phyloP scores from a whole-genome alignment of 495 filamentous ascomycete species.

The Penicillium psychrofluorescens region DNA sequence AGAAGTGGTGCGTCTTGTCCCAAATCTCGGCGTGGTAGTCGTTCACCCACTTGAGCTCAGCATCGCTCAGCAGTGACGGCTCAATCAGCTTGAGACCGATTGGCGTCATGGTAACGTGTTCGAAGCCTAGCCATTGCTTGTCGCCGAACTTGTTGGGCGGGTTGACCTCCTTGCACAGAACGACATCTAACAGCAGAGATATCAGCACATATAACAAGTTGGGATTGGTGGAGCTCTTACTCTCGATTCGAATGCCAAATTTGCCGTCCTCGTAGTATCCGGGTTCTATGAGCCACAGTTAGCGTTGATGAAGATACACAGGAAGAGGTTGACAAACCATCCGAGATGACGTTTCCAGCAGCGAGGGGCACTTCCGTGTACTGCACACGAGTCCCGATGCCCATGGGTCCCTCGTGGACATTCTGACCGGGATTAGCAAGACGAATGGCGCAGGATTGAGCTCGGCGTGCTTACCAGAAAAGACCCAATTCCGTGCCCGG shows the following conservation, averaged over 20 bases:
- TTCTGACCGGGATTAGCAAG: slow-evolving; percentile 46
- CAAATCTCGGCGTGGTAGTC: slow-evolving; percentile 75
- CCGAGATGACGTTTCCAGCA: slow-evolving; percentile 87
- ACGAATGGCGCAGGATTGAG: background rate
- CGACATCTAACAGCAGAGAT: slow-evolving; percentile 44
- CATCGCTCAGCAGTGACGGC: slow-evolving; percentile 57
- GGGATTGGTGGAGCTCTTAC: slow-evolving; percentile 31
- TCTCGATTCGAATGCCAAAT: slow-evolving; percentile 98
- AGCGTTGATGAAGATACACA: background rate
- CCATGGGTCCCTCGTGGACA: slow-evolving; percentile 96
- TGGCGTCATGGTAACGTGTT: slow-evolving; percentile 95
- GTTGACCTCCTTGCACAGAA: slow-evolving; percentile 80
- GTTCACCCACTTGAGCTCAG: slow-evolving; percentile 83
- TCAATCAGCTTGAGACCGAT: slow-evolving; percentile 90
- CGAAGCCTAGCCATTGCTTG: slow-evolving; percentile 88
- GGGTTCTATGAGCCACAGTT: slow-evolving; percentile 54
- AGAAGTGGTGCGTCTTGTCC: slow-evolving; percentile 76
- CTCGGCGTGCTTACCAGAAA: slow-evolving; percentile 47
- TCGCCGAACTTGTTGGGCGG: slow-evolving; percentile 86
- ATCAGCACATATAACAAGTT: slow-evolving; percentile 10
- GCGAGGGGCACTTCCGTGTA: slow-evolving; percentile 87
- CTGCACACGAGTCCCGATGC: slow-evolving; percentile 84
- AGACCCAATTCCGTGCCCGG: slow-evolving; percentile 92
- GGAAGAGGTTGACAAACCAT: slow-evolving; percentile 38
- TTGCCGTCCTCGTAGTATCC: slow-evolving; percentile 97